A percentile compares a stretch with the other conserved stretches of the same genome.
phyloP scores from a whole-genome alignment of 176 grass and related monocot genomes.

The Eragrostis curvula region DNA sequence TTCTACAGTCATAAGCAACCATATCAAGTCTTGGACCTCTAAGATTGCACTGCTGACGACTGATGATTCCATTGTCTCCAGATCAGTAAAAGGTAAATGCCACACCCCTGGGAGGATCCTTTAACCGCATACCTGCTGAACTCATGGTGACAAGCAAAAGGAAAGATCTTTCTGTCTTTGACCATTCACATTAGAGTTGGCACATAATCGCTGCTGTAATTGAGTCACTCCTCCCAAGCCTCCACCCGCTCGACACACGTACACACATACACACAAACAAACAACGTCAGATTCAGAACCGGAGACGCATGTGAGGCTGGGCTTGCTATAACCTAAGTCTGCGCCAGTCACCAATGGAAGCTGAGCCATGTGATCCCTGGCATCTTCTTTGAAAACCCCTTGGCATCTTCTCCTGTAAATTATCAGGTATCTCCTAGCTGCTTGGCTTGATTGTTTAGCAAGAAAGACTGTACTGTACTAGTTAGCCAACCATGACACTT shows the following conservation, averaged over 20 bases:
- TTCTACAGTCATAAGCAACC: no score
- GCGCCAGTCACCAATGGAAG: background rate
- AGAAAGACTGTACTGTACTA: background rate
- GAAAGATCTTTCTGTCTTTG: background rate
- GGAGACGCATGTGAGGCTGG: slow-evolving; percentile 4
- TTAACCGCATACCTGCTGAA: no score
- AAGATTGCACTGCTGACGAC: no score
- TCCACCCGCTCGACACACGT: background rate
- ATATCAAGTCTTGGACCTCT: no score
- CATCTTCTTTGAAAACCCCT: background rate
- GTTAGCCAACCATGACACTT: no score
- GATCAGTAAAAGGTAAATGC: no score
- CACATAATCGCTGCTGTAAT: background rate
- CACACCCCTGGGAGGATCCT: no score
- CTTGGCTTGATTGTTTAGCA: slow-evolving; percentile 4
- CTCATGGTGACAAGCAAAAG: background rate
- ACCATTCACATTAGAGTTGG: background rate
- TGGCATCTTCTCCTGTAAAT: background rate
- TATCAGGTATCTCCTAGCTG: background rate
- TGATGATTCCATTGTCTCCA: no score
- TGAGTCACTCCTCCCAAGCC: background rate
- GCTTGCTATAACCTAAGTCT: background rate
- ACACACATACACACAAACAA: background rate
- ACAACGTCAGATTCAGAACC: background rate
- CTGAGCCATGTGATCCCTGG: background rate